Evolutionary conservation across 768 basidiomycete species (phyloP), one percentile per base, ranked within the genome.

Genomic region (Mycena amicta): DNA sequence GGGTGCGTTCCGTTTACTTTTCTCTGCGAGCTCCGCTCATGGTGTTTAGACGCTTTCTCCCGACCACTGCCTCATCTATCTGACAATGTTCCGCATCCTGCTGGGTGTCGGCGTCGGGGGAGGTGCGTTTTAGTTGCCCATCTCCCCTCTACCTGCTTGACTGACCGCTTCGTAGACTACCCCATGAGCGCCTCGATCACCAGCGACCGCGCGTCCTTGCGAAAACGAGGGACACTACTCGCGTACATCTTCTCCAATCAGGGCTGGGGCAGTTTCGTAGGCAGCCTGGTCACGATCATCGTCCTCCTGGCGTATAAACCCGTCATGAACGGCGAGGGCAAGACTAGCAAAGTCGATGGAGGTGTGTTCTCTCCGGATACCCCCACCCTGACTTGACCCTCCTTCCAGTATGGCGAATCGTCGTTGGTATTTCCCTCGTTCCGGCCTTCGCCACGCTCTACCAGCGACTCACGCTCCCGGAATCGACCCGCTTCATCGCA

Each of bases 51-150:
- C 74, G 3, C 75, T 90, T 23, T 77, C 80, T 20, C 80, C 87
- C 2, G 68, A 82, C 45, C 63, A 70, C 26, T 76, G 70, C 23
- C 76, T 91, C 49, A 83, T 90, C 62, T 92, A 87, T 69, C 77
- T 92, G 15, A 76, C 76, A 16, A 64, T 86, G 3, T 91, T 82
- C 67, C 86, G 91, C 13, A 87, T 92, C 52, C 65, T 92, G 5
- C 82, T 92, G 31, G 91, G 91, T 0, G 73, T 93, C 18, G 91
- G 90, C 23, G 84, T 92, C 0, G 91, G 89, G 16, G 90, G 88
- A 2, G 66, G 57, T 58, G n/a, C 28, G n/a, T 28, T 33, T 28
- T n/a, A n/a, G n/a, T 26, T 5, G 30, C 40, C 2, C 26, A 37
- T 20, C 3, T 52, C n/a, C 23, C 31, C 5, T 20, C 5, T 18